phyloP scores from a whole-genome alignment of 345 rosid genomes.

The Mercurialis annua region DNA sequence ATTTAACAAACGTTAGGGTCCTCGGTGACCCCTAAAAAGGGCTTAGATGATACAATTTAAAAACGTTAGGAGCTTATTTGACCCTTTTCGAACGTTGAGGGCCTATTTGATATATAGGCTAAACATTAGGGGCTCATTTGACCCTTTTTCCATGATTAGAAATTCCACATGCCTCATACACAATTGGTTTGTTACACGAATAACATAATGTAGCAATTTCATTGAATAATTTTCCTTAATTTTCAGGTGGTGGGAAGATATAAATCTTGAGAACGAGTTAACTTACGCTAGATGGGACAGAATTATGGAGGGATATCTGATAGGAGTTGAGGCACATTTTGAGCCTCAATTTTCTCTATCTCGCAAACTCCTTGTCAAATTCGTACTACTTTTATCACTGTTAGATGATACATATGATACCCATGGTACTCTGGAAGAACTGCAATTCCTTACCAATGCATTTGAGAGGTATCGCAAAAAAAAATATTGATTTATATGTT shows the following conservation, averaged over 20 bases:
- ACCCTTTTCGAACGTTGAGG: too few species aligned
- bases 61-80: too few species aligned
- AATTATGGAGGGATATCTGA: not conserved
- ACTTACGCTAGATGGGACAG: not conserved
- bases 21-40: too few species aligned
- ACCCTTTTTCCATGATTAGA: too few species aligned
- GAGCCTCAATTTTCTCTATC: not conserved
- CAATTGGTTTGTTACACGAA: too few species aligned
- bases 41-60: too few species aligned
- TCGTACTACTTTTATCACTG: not conserved
- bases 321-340: not conserved
- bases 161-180: too few species aligned
- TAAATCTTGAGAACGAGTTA: not conserved
- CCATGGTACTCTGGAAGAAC: not conserved
- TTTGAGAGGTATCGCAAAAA: not conserved
- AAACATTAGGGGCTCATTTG: too few species aligned
- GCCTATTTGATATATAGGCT: too few species aligned
- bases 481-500: not conserved
- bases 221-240: not conserved
- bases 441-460: not conserved
- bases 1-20: too few species aligned
- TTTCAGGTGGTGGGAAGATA: not conserved
- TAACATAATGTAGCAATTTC: too few species aligned
- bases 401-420: not conserved
- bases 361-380: not conserved